These are phyloP conservation scores for Hypomyces perniciosus DNA, from an alignment of 2,329 filamentous ascomycete species.

Conservation along the genomic window DNA sequence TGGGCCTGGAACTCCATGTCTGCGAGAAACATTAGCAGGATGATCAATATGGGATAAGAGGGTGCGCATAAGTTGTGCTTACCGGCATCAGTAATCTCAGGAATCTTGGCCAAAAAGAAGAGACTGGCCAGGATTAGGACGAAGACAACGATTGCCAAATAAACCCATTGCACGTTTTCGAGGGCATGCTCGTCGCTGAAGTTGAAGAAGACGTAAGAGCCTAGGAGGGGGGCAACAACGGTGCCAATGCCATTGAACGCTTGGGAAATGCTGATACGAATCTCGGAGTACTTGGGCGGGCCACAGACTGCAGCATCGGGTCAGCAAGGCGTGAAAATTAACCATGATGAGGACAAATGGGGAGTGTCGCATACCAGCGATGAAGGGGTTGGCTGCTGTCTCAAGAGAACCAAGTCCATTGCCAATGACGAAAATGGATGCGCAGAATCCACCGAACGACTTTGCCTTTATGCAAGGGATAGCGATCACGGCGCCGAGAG, in stretches of 20 bases:
- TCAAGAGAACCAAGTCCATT: constrained; percentile 69
- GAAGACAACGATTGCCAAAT: constrained; percentile 66
- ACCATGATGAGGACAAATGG: neutral
- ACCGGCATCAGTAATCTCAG: constrained; percentile 58
- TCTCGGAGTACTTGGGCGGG: constrained; percentile 64
- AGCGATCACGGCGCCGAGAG: constrained; percentile 51
- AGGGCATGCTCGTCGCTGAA: constrained; percentile 52
- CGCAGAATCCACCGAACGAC: constrained; percentile 70
- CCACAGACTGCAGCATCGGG: constrained; percentile 33
- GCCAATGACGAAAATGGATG: constrained; percentile 66
- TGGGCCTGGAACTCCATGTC: constrained; percentile 60
- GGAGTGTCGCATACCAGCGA: constrained; percentile 43
- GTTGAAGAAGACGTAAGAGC: constrained; percentile 67
- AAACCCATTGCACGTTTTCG: constrained; percentile 69
- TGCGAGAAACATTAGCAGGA: constrained; percentile 24
- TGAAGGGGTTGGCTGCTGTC: constrained; percentile 71
- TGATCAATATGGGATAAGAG: neutral
- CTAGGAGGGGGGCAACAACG: constrained; percentile 65
- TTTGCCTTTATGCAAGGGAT: constrained; percentile 52
- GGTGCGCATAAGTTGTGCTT: constrained; percentile 7
- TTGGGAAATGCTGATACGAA: constrained; percentile 71
- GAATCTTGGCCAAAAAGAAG: constrained; percentile 63
- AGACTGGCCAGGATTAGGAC: constrained; percentile 59
- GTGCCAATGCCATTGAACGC: constrained; percentile 72
- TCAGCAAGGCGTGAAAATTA: neutral